phyloP scores from a whole-genome alignment of 164 flowering plant genomes.

The Nymphaea colorata region DNA sequence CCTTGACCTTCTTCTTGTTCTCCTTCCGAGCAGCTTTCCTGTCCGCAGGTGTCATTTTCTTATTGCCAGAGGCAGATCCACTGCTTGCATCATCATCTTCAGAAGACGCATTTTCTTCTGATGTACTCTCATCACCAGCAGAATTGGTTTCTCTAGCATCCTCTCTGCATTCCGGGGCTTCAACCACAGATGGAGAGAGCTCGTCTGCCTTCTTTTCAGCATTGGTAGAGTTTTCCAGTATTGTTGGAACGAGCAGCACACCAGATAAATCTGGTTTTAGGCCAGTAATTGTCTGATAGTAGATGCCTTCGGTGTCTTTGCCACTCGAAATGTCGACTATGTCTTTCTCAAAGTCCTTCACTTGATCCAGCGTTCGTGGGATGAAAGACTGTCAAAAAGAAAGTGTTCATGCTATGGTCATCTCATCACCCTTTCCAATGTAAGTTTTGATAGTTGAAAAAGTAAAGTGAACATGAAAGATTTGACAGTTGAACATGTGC shows the following conservation, averaged over 20 bases:
- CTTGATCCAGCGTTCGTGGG: constrained; percentile 70
- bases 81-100: constrained; percentile 23
- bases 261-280: constrained; percentile 48
- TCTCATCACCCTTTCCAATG: no score
- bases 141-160: constrained; percentile 14
- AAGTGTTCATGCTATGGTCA: not conserved
- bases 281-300: constrained; percentile 79
- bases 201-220: not conserved
- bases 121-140: constrained; percentile 16
- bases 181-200: not conserved
- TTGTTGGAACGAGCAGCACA: constrained; percentile 12
- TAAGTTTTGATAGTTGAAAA: no score
- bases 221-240: constrained; percentile 1
- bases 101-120: constrained; percentile 31
- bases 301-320: constrained; percentile 59
- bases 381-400: constrained; percentile 48
- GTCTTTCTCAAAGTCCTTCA: constrained; percentile 69
- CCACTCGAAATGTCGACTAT: constrained; percentile 63
- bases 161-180: constrained; percentile 4
- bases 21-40: constrained; percentile 81
- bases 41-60: constrained; percentile 24
- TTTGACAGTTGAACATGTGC: no score
- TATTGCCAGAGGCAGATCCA: constrained; percentile 16
- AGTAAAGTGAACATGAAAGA: no score
- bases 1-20: constrained; percentile 93